Base-by-base conservation (phyloP, 1,139 yeast genomes). In the Geotrichum carabidarum region DNA sequence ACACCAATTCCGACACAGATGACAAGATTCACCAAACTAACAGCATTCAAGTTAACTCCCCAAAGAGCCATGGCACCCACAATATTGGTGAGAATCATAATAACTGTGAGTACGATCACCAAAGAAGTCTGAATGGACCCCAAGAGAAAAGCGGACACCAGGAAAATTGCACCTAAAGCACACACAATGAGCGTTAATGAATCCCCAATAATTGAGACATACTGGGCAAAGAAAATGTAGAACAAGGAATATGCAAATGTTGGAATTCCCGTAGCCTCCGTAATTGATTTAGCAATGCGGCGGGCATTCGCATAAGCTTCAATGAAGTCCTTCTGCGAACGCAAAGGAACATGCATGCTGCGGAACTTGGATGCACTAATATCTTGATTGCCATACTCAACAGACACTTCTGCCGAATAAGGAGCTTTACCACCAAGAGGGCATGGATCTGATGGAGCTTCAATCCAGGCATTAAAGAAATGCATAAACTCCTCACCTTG, bases 381-480 rank as follows among this genome's bases (percentile, higher is more conserved):
- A 1, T 66, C 64, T 0, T 63, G 64, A 9, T 63, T 55, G 0
- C 73, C 70, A 15, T 74, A 71, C 51, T 74, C 73, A 49, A 74
- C 74, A 0, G 77, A 69, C 15, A 93, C 74, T 0, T 94, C 77
- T 5, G 74, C 71, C 0, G 86, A 78, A 65, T 91, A 93, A 0
- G 98, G 95, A 0, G 98, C 98, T 65, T 87, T 86, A 1, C 99
- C 99, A 2, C 96, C 98, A 34, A 93, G 74, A 0, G 98, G 97
- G 69, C 99, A 93, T 2, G 94, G 90, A 63, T 88, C 95, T 56
- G 96, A 86, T 45, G 88, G 88, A 0, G 87, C 72, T 44, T 82
- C 76, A 34, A 93, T 87, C 99, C 99, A 93, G 48, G 84, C 81
- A 30, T 80, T 70, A 66, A 89, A 85, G 65, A 76, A 89, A 49